These are phyloP conservation scores for Kwoniella sp. DNA, from an alignment of 768 basidiomycete species.

Conservation along the genomic window DNA sequence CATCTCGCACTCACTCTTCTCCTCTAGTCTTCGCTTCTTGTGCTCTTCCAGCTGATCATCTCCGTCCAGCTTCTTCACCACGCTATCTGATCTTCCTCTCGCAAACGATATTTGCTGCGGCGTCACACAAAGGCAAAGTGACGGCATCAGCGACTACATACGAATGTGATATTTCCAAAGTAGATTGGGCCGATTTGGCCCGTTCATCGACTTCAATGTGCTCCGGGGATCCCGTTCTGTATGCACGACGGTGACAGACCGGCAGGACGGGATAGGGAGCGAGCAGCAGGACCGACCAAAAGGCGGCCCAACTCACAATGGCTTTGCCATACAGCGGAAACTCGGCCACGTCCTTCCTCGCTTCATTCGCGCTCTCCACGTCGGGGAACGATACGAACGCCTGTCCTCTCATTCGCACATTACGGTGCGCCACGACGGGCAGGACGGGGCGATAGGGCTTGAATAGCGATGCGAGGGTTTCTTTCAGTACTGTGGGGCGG, in stretches of 20 bases:
- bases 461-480: slow-evolving; percentile 84
- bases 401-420: slow-evolving; percentile 96
- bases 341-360: slow-evolving; percentile 86
- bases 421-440: slow-evolving; percentile 92
- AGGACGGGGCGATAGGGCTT: slow-evolving; percentile 89
- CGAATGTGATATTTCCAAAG: neutral
- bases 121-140: neutral
- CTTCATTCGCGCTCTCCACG: slow-evolving; percentile 78
- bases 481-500: slow-evolving; percentile 70
- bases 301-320: slow-evolving; percentile 67
- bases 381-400: slow-evolving; percentile 92
- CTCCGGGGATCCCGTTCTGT: no score
- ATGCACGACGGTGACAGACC: no score
- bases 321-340: slow-evolving; percentile 97
- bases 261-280: no score
- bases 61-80: slow-evolving; percentile 74
- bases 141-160: neutral
- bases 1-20: slow-evolving; percentile 74
- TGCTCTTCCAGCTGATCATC: slow-evolving; percentile 70
- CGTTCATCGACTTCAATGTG: no score
- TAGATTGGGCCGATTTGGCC: no score
- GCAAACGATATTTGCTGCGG: slow-evolving; percentile 93
- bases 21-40: slow-evolving; percentile 70
- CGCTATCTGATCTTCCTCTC: slow-evolving; percentile 81
- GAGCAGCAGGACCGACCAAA: neutral